A percentile compares a stretch with the other conserved stretches of the same genome.
These are phyloP conservation scores for Coemansia sp. DNA, from an alignment of 192 early-diverging fungal species.

Conservation along the genomic window DNA sequence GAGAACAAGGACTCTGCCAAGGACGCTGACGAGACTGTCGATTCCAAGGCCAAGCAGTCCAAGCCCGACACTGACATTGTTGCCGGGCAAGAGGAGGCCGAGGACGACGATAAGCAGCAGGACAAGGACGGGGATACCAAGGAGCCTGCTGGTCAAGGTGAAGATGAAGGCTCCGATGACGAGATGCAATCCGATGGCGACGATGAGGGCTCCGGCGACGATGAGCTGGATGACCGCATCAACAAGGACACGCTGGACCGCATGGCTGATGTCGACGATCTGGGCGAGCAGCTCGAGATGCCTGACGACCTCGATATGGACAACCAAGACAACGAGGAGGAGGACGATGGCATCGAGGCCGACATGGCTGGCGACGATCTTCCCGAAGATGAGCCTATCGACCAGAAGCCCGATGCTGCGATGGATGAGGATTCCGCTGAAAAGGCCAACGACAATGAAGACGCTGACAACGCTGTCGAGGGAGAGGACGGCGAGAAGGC, in stretches of 20 bases:
- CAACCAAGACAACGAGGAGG: slow-evolving; percentile 46
- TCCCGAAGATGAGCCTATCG: slow-evolving; percentile 57
- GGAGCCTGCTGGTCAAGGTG: slow-evolving; percentile 11
- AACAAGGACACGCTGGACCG: slow-evolving; percentile 50
- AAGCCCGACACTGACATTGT: slow-evolving; percentile 49
- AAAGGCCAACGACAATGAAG: slow-evolving; percentile 33
- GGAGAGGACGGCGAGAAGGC: slow-evolving; percentile 32
- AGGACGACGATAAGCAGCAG: neutral
- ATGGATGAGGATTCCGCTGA: slow-evolving; percentile 17
- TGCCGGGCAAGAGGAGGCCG: slow-evolving; percentile 33
- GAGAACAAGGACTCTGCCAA: slow-evolving; percentile 39
- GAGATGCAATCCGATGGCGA: slow-evolving; percentile 50
- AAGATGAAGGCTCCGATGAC: slow-evolving; percentile 19
- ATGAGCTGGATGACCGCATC: slow-evolving; percentile 55
- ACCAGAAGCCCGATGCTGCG: slow-evolving; percentile 26
- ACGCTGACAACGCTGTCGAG: slow-evolving; percentile 37
- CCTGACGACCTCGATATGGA: slow-evolving; percentile 62
- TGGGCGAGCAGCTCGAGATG: slow-evolving; percentile 58
- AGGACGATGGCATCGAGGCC: slow-evolving; percentile 52
- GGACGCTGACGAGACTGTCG: slow-evolving; percentile 54
- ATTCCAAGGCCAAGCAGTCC: slow-evolving; percentile 48
- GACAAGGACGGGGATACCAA: slow-evolving; percentile 26
- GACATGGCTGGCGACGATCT: slow-evolving; percentile 44
- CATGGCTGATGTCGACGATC: slow-evolving; percentile 55
- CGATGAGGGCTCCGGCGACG: slow-evolving; percentile 54